These are phyloP conservation scores for Nemania sp. DNA, from an alignment of 2,329 filamentous ascomycete genomes.

Conservation along the genomic window DNA sequence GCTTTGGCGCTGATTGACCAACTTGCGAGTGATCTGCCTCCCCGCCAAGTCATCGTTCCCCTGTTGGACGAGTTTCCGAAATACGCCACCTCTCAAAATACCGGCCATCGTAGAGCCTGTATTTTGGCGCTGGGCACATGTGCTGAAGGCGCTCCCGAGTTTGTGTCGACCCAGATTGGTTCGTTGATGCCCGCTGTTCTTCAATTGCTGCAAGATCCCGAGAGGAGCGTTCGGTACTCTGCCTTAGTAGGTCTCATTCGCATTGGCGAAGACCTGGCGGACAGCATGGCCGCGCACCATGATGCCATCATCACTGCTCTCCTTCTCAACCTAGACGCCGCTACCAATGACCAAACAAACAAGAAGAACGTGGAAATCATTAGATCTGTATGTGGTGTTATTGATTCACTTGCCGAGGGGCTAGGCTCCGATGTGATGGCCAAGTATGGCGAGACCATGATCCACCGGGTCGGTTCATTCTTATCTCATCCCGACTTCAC, in stretches of 20 bases:
- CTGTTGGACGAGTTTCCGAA: conserved; percentile 83
- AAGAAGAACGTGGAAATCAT: conserved; percentile 85
- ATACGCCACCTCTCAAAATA: conserved; percentile 75
- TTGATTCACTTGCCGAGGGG: conserved; percentile 89
- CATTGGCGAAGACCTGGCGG: conserved; percentile 89
- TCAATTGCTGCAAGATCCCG: conserved; percentile 80
- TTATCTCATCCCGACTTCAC: conserved; percentile 84
- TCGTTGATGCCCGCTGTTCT: conserved; percentile 85
- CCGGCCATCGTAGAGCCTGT: conserved; percentile 84
- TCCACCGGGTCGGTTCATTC: conserved; percentile 82
- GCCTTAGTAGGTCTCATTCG: conserved; percentile 86
- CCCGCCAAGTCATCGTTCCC: conserved; percentile 91
- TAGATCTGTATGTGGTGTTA: conserved; percentile 84
- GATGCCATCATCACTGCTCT: conserved; percentile 81
- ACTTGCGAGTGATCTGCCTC: conserved; percentile 84
- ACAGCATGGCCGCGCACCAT: conserved; percentile 87
- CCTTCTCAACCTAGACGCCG: conserved; percentile 85
- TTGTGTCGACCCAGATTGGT: conserved; percentile 90
- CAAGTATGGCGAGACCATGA: conserved; percentile 79
- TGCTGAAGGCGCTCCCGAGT: conserved; percentile 95
- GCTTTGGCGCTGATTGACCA: conserved; percentile 88
- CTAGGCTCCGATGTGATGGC: conserved; percentile 80
- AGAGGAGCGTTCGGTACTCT: conserved; percentile 82
- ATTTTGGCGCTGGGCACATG: conserved; percentile 92
- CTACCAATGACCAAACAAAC: conserved; percentile 68